These are phyloP conservation scores for Chaetomium fimeti DNA, from an alignment of 495 filamentous ascomycete genomes.

Conservation along the genomic window DNA sequence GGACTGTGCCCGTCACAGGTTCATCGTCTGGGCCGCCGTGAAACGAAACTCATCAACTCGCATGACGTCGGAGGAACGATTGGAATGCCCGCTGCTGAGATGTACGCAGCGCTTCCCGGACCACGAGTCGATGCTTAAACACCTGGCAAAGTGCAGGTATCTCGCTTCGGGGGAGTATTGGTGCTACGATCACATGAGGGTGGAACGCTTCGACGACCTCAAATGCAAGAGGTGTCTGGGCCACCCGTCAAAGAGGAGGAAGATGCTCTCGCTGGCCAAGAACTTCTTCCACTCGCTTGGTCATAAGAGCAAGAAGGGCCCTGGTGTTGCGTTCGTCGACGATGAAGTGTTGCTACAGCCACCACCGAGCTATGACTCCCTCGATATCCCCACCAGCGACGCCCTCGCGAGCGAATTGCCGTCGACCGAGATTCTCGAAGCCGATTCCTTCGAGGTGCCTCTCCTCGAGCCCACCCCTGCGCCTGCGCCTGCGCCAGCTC, in stretches of 20 bases:
- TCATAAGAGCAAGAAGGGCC: conserved; percentile 41
- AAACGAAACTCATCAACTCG: conserved; percentile 48
- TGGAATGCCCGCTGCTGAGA: conserved; percentile 46
- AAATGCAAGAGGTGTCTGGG: conserved; percentile 48
- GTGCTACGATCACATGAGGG: conserved; percentile 49
- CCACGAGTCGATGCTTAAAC: conserved; percentile 50
- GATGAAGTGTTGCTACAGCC: conserved; percentile 31
- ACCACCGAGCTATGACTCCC: conserved; percentile 48
- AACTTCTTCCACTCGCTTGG: conserved; percentile 50
- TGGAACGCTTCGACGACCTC: conserved; percentile 49
- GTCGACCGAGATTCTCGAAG: conserved; percentile 45
- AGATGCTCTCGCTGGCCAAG: conserved; percentile 49
- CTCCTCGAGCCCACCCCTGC: conserved; percentile 10
- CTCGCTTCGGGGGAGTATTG: conserved; percentile 48
- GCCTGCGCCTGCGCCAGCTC: conserved; percentile 18
- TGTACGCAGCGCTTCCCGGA: conserved; percentile 43
- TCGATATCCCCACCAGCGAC: conserved; percentile 24
- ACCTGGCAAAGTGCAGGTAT: conserved; percentile 42
- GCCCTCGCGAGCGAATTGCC: conserved; percentile 38
- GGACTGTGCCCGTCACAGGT: conserved; percentile 48
- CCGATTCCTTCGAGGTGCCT: conserved; percentile 44
- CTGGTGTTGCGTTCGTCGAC: conserved; percentile 17
- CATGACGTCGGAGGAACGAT: conserved; percentile 42
- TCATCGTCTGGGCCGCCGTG: conserved; percentile 52
- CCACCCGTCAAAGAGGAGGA: conserved; percentile 47